These are phyloP conservation scores for Xylaria acuta DNA, from an alignment of 495 filamentous ascomycete species.

Conservation along the genomic window DNA sequence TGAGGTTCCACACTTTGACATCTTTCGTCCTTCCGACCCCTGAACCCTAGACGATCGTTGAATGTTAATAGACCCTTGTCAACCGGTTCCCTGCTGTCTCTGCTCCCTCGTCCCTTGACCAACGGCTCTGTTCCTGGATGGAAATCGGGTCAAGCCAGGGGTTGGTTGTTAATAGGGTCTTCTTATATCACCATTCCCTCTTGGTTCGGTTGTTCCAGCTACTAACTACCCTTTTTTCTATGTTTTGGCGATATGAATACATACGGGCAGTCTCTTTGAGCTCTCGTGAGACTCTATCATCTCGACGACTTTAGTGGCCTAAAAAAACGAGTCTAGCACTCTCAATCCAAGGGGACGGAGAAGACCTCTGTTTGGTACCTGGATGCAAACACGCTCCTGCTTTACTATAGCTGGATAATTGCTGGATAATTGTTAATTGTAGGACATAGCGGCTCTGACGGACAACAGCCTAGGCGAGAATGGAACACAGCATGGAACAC, in stretches of 20 bases:
- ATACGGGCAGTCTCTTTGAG: not conserved
- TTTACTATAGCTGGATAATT: not conserved
- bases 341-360: not conserved
- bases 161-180: conserved; percentile 5
- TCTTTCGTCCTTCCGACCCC: conserved; percentile 33
- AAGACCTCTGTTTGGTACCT: conserved; percentile 2
- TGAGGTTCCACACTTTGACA: conserved; percentile 30
- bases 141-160: conserved; percentile 7
- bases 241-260: conserved; percentile 1
- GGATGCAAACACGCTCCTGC: not conserved
- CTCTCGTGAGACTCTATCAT: not conserved
- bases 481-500: conserved; percentile 22
- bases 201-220: not conserved
- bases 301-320: conserved; percentile 2
- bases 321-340: not conserved
- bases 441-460: conserved; percentile 3
- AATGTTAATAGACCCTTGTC: conserved; percentile 18
- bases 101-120: conserved; percentile 12
- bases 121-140: conserved; percentile 3
- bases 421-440: not conserved
- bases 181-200: conserved; percentile 21
- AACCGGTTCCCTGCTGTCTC: conserved; percentile 5
- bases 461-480: conserved; percentile 21
- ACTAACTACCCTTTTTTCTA: not conserved
- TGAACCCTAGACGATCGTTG: conserved; percentile 25